phyloP scores from a whole-genome alignment of 768 basidiomycete species.

The Infundibulicybe gibba region DNA sequence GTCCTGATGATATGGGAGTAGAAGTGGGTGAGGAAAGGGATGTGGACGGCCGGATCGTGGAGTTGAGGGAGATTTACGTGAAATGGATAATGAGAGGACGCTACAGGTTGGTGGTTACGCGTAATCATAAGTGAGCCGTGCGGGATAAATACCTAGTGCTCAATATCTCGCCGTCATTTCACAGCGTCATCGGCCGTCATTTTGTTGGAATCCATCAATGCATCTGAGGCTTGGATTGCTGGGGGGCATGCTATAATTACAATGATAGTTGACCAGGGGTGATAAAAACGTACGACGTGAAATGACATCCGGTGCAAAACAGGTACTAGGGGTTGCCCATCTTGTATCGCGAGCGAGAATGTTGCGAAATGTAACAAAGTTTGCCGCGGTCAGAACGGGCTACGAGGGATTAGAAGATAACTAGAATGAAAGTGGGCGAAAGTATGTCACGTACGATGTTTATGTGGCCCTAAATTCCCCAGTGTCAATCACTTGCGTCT shows the following conservation, averaged over 20 bases:
- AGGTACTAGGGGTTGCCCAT: slow-evolving; percentile 69
- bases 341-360: slow-evolving; percentile 54
- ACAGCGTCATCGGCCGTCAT: slow-evolving; percentile 57
- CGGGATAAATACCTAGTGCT: slow-evolving; percentile 52
- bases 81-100: background rate
- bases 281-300: slow-evolving; percentile 40
- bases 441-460: slow-evolving; percentile 44
- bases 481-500: slow-evolving; percentile 69
- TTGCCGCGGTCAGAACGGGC: slow-evolving; percentile 47
- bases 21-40: slow-evolving; percentile 24
- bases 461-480: slow-evolving; percentile 64
- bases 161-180: slow-evolving; percentile 56
- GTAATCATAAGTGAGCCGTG: background rate
- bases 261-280: slow-evolving; percentile 1
- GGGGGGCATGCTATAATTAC: slow-evolving; percentile 47
- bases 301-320: slow-evolving; percentile 61
- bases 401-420: slow-evolving; percentile 22
- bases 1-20: slow-evolving; percentile 6
- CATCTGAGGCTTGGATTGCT: slow-evolving; percentile 49
- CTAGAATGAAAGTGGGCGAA: background rate
- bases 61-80: background rate
- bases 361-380: slow-evolving; percentile 57
- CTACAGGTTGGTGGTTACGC: too few relatives aligned
- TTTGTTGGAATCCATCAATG: slow-evolving; percentile 49
- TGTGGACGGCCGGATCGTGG: slow-evolving; percentile 26